A percentile compares a stretch with the other conserved stretches of the same genome.
phyloP scores from a whole-genome alignment of 148 eudicot species.

The Rheum nobile region DNA sequence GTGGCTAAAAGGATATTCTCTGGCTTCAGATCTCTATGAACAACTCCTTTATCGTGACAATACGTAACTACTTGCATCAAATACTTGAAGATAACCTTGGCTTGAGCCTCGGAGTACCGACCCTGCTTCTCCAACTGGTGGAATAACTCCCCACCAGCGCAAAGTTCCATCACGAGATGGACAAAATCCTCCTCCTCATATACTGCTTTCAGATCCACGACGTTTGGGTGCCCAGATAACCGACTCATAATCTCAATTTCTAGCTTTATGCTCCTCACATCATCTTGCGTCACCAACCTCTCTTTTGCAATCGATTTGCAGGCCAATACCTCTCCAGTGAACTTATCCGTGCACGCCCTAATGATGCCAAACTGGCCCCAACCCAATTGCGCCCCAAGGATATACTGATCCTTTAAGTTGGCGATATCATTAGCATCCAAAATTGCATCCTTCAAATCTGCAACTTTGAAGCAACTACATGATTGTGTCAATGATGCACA shows the following conservation, averaged over 20 bases:
- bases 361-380: constrained; percentile 84
- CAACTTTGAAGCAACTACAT: constrained; percentile 32
- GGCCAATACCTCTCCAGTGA: constrained; percentile 55
- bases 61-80: constrained; percentile 69
- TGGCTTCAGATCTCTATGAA: constrained; percentile 88
- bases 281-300: constrained; percentile 58
- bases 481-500: constrained; percentile 14
- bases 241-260: constrained; percentile 76
- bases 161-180: constrained; percentile 85
- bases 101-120: constrained; percentile 51
- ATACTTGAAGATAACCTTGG: constrained; percentile 52
- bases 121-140: constrained; percentile 62
- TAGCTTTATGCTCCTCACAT: constrained; percentile 63
- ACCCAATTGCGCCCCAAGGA: constrained; percentile 58
- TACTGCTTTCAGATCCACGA: constrained; percentile 76
- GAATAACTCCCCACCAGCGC: constrained; percentile 89
- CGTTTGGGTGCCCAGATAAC: constrained; percentile 67
- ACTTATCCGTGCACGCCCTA: constrained; percentile 51
- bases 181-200: constrained; percentile 78
- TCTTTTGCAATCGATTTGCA: constrained; percentile 78
- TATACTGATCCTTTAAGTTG: constrained; percentile 40
- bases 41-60: constrained; percentile 80
- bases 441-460: constrained; percentile 39
- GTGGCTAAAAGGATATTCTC: constrained; percentile 72
- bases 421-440: constrained; percentile 45